These are phyloP conservation scores for Panaeolus papilionaceus DNA, from an alignment of 768 basidiomycete species.

Conservation along the genomic window DNA sequence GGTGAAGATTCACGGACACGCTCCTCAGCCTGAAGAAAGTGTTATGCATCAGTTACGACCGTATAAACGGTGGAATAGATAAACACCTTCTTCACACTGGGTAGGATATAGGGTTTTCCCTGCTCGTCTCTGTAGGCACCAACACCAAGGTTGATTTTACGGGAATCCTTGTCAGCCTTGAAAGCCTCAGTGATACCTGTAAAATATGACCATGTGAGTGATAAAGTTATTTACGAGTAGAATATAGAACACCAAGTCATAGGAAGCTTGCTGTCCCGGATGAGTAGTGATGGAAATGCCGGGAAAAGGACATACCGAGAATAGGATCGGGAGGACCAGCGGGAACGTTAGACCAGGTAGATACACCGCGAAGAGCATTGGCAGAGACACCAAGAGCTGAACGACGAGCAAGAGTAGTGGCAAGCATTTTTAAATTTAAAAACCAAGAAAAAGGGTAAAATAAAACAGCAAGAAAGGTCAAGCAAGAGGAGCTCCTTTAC, in stretches of 20 bases:
- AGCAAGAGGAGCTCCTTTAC: background rate
- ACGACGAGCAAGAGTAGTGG: conserved; percentile 60
- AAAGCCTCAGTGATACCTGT: conserved; percentile 92
- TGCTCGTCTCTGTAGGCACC: conserved; percentile 94
- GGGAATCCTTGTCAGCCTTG: conserved; percentile 91
- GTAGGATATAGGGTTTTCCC: conserved; percentile 95
- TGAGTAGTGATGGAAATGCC: background rate
- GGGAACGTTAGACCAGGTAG: conserved; percentile 82
- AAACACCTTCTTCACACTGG: conserved; percentile 83
- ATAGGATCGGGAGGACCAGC: conserved; percentile 94
- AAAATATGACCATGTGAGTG: conserved; percentile 16
- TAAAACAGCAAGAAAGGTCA: conserved; percentile 26
- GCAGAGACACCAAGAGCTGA: conserved; percentile 43
- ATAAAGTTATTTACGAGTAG: background rate
- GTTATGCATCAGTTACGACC: conserved; percentile 14
- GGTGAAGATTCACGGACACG: conserved; percentile 64
- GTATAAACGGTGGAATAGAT: conserved; percentile 2
- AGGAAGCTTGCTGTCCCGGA: conserved; percentile 6
- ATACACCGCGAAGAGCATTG: conserved; percentile 54
- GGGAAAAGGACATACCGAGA: conserved; percentile 63
- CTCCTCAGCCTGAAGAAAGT: conserved; percentile 70
- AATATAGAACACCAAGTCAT: conserved; percentile 21
- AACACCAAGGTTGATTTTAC: conserved; percentile 98
- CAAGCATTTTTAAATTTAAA: conserved; percentile 42
- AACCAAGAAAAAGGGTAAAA: conserved; percentile 33